Evolutionary conservation across 345 rosid species (phyloP), one percentile per base, ranked within the genome.

Genomic region (Excoecaria agallocha): DNA sequence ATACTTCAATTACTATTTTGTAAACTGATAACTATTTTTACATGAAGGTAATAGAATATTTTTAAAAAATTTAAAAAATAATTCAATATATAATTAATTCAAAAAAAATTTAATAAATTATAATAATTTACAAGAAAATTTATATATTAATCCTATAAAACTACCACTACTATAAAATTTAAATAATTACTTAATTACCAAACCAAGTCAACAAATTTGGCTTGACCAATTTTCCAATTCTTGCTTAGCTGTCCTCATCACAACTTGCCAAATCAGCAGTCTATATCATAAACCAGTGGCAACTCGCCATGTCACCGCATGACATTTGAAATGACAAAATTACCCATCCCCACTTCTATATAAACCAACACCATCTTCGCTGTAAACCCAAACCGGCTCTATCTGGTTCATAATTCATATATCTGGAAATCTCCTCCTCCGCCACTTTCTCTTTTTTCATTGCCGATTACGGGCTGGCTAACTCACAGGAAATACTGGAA

Each of bases 401-500:
- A 6, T 57, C 35, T 57, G 35, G 61, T 57, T 49, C 12, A 8
- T 30, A 2, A 0, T 49, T 20, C 2, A 45, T 61, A 45, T 61
- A 45, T 30, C 66, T 25, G 13, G 20, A 61, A 61, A 12, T 25
- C 65, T 60, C 41, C 19, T 60, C 65, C 66, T 59, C 24, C 60
- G 69, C 69, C 69, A 16, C 13, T 63, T 45, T 59, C 16, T 39
- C 1, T 52, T 37, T 77, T 24, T 16, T 4, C 24, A 30, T 25
- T 11, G 61, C 30, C 61, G 61, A 57, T 57, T 11, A 1, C 3
- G n/a, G 67, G 59, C 73, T 94, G 98, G 99, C 93, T 82, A 77
- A 80, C 86, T 43, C 83, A 8, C 82, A 78, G 70, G 86, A 79
- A 85, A 75, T 74, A 77, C 93, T 83, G 89, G 94, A 87, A 84